Conservation (phyloP, 768 basidiomycete genomes). For the Pleurotus salmoneostramineus region DNA sequence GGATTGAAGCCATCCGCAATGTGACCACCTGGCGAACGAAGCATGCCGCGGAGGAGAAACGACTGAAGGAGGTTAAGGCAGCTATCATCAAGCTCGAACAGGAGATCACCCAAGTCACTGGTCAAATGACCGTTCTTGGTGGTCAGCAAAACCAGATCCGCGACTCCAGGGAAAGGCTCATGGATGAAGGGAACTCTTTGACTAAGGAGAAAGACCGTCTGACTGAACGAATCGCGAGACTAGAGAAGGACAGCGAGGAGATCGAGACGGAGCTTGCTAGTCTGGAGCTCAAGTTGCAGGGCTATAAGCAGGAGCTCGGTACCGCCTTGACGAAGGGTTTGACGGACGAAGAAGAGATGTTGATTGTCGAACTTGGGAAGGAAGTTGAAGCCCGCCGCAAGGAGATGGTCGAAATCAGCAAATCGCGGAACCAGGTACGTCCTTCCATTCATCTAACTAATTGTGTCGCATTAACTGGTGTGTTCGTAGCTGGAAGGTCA, state of each 20-base stretch:
- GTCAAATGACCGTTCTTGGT: conserved; percentile 65
- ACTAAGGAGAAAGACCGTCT: conserved; percentile 70
- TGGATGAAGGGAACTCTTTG: conserved; percentile 56
- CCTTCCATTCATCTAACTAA: neutral
- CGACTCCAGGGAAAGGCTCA: conserved; percentile 61
- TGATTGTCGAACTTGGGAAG: conserved; percentile 64
- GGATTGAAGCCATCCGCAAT: conserved; percentile 81
- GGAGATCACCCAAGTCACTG: conserved; percentile 73
- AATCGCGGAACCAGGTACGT: conserved; percentile 67
- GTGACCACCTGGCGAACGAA: conserved; percentile 75
- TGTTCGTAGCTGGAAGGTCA: conserved; percentile 56
- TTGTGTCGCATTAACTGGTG: neutral
- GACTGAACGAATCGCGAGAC: conserved; percentile 50
- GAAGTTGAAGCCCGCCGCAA: conserved; percentile 77
- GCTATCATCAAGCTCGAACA: conserved; percentile 75
- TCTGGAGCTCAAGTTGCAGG: conserved; percentile 58
- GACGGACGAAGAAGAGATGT: conserved; percentile 63
- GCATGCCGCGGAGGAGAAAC: conserved; percentile 59
- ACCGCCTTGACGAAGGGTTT: conserved; percentile 75
- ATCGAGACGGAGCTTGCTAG: conserved; percentile 66
- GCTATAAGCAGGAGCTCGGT: conserved; percentile 64
- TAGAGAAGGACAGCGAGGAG: conserved; percentile 69
- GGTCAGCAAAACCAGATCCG: conserved; percentile 70
- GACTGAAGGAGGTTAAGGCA: conserved; percentile 70
- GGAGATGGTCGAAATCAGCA: conserved; percentile 63